Evolutionary conservation across 2,329 filamentous ascomycete genomes (phyloP).

Genomic region (Immersiporthe knoxdaviesiana): DNA sequence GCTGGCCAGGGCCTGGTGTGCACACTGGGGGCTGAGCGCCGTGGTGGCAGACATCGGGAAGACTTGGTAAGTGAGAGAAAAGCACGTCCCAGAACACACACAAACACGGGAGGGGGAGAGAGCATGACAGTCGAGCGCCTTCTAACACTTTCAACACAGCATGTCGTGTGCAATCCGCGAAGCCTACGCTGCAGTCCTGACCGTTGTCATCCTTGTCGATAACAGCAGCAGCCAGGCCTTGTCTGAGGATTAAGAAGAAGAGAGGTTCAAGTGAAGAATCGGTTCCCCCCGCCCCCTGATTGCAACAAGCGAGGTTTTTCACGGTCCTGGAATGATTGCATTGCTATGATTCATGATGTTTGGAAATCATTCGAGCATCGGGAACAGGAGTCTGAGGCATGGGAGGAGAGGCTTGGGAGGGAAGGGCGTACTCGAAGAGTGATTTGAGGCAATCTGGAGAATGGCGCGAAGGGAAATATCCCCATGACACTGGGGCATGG

Average conservation of each 20-base stretch:
- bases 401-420: background rate
- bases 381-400: background rate
- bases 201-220: slow-evolving; percentile 71
- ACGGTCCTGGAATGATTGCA: slow-evolving; percentile 1
- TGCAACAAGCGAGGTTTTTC: slow-evolving; percentile 2
- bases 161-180: slow-evolving; percentile 76
- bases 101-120: too few species aligned
- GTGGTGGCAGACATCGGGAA: slow-evolving; percentile 69
- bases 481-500: slow-evolving; percentile 1
- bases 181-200: slow-evolving; percentile 73
- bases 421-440: background rate
- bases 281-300: too few species aligned
- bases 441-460: background rate
- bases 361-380: slow-evolving; percentile 9
- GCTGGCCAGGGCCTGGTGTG: slow-evolving; percentile 75
- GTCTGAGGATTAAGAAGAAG: slow-evolving; percentile 41
- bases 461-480: slow-evolving; percentile 23
- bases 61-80: slow-evolving; percentile 61
- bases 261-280: background rate
- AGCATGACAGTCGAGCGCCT: background rate
- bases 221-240: slow-evolving; percentile 46
- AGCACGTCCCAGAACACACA: too few species aligned
- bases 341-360: slow-evolving; percentile 4
- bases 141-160: slow-evolving; percentile 41
- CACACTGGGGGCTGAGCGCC: slow-evolving; percentile 73